Percentiles rank a stretch among this genome's conserved stretches.
Evolutionary conservation across 306 rosid genomes (phyloP).

Genomic region (Quercus suber): DNA sequence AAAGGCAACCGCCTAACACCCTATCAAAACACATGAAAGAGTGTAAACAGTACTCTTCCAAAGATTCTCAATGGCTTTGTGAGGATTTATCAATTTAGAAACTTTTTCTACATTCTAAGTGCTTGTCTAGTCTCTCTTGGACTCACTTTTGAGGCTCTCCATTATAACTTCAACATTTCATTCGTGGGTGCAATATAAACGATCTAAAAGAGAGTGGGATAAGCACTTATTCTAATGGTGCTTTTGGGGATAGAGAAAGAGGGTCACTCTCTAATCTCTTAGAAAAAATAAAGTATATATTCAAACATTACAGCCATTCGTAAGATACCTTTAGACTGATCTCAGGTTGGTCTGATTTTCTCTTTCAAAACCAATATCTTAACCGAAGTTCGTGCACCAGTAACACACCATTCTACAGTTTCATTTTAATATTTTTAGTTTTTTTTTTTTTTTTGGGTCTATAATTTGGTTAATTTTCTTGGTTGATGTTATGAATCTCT

Average conservation of each 20-base stretch:
- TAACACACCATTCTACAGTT: neutral
- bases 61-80: neutral
- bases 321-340: neutral
- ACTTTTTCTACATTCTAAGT: neutral
- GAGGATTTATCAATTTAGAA: neutral
- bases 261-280: neutral
- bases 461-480: too few relatives aligned
- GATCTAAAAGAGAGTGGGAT: neutral
- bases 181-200: neutral
- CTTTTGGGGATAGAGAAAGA: neutral
- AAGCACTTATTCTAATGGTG: neutral
- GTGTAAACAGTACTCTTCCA: neutral
- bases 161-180: neutral
- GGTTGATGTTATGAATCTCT: too few relatives aligned
- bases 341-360: neutral
- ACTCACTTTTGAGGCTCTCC: neutral
- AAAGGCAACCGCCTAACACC: neutral
- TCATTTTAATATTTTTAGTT: too few relatives aligned
- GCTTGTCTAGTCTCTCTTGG: too few relatives aligned
- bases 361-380: neutral
- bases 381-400: neutral
- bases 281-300: neutral
- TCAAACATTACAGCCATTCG: constrained; percentile 8
- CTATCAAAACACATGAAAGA: neutral
- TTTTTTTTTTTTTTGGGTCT: too few relatives aligned